Evolutionary conservation across 2,329 filamentous ascomycete genomes (phyloP).

Genomic region (Geoglossum cookeanum): DNA sequence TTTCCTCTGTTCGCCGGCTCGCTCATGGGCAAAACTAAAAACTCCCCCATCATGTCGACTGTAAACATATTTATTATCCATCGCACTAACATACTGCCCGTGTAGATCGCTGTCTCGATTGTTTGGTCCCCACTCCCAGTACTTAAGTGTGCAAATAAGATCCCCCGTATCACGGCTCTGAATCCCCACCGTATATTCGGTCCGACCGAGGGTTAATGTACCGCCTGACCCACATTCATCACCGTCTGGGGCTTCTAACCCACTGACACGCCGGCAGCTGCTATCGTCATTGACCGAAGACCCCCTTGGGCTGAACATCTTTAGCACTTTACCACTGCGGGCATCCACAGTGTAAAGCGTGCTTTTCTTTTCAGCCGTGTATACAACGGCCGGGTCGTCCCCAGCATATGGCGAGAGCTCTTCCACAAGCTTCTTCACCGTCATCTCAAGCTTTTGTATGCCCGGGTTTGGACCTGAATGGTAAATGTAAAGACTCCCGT

Average conservation of each 20-base stretch:
- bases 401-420: conserved; percentile 59
- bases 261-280: conserved; percentile 54
- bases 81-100: conserved; percentile 58
- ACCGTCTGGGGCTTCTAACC: conserved; percentile 34
- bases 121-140: conserved; percentile 89
- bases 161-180: conserved; percentile 54
- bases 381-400: conserved; percentile 59
- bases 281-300: conserved; percentile 48
- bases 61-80: conserved; percentile 79
- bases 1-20: conserved; percentile 25
- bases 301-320: conserved; percentile 63
- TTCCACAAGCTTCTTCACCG: conserved; percentile 77
- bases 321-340: conserved; percentile 60
- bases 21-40: conserved; percentile 39
- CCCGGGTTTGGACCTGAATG: conserved; percentile 43
- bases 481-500: conserved; percentile 78
- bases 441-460: conserved; percentile 47
- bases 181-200: conserved; percentile 79
- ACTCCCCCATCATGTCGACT: conserved; percentile 70
- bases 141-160: conserved; percentile 73
- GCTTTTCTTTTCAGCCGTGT: conserved; percentile 81
- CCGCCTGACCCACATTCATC: conserved; percentile 65
- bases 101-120: conserved; percentile 76
- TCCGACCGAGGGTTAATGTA: conserved; percentile 65
- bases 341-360: conserved; percentile 81